Conservation (phyloP, 352 stramenopile species). For the Hyaloperonospora arabidopsidis region DNA sequence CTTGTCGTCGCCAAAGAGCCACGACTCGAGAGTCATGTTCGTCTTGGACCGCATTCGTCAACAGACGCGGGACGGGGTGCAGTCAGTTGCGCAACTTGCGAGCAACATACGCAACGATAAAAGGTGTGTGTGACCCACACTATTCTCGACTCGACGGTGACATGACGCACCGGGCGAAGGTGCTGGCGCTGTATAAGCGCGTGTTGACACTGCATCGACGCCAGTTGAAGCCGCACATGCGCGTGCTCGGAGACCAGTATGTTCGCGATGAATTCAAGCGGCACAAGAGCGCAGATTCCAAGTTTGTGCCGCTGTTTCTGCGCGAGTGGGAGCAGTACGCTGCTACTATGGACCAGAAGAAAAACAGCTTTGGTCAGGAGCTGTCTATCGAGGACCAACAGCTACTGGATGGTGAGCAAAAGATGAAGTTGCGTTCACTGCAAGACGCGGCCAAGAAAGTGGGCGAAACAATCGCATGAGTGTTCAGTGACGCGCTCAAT, state of each 20-base stretch:
- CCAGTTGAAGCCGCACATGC: constrained; percentile 76
- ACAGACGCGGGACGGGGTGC: too few relatives aligned
- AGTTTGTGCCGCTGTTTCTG: constrained; percentile 75
- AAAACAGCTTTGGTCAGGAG: constrained; percentile 60
- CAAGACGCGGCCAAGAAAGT: constrained; percentile 63
- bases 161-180: constrained; percentile 30
- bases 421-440: constrained; percentile 60
- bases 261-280: constrained; percentile 80
- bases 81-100: constrained; percentile 5
- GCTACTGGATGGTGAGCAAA: constrained; percentile 59
- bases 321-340: constrained; percentile 75
- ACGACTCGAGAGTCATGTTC: constrained; percentile 68
- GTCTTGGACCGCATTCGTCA: constrained; percentile 38
- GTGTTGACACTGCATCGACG: constrained; percentile 71
- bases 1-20: constrained; percentile 76
- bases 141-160: background rate
- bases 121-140: too few relatives aligned
- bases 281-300: constrained; percentile 64
- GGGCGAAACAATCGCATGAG: constrained; percentile 47
- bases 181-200: constrained; percentile 63
- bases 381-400: constrained; percentile 49
- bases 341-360: constrained; percentile 38
- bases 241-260: constrained; percentile 76
- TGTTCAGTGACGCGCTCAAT: background rate
- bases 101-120: background rate